These are phyloP conservation scores for Fraxinus baroniana DNA, from an alignment of 305 asterid species.

Conservation along the genomic window DNA sequence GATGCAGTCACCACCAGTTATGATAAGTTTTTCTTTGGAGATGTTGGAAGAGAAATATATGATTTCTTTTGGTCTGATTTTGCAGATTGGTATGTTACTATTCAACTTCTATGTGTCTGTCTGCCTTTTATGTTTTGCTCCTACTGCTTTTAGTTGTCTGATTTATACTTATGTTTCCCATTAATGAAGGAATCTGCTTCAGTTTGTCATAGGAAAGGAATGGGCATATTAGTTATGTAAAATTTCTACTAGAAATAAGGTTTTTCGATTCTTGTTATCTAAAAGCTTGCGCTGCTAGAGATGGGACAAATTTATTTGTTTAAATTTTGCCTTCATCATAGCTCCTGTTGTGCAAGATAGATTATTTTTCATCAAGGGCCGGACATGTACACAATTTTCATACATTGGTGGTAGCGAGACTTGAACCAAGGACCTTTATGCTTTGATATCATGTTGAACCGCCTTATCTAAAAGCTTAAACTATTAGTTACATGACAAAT, in stretches of 20 bases:
- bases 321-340: background rate
- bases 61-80: conserved; percentile 97
- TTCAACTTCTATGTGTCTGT: background rate
- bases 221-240: background rate
- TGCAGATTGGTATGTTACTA: conserved; percentile 81
- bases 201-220: background rate
- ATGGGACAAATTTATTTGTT: background rate
- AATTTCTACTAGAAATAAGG: background rate
- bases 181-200: background rate
- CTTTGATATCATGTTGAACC: background rate
- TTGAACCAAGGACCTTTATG: background rate
- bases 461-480: background rate
- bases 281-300: background rate
- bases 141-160: background rate
- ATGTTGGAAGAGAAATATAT: conserved; percentile 85
- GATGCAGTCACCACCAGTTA: conserved; percentile 79
- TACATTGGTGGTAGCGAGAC: background rate
- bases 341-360: background rate
- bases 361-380: background rate
- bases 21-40: conserved; percentile 89
- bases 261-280: background rate
- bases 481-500: background rate
- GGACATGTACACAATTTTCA: background rate
- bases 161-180: background rate
- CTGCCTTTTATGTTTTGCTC: background rate